Evolutionary conservation across 2,329 filamentous ascomycete genomes (phyloP).

Genomic region (Xylariaceae sp.): DNA sequence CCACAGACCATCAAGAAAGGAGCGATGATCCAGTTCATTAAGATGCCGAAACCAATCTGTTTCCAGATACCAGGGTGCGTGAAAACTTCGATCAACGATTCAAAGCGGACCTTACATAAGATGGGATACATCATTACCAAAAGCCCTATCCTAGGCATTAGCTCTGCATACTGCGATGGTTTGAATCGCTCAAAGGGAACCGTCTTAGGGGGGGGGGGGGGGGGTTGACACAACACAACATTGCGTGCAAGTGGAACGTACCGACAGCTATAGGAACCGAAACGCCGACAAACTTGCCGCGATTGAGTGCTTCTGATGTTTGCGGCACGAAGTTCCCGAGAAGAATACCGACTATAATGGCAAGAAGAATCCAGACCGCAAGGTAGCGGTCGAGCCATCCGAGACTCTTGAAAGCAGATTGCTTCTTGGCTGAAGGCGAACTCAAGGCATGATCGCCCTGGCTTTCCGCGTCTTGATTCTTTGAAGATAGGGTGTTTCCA

Average conservation of each 20-base stretch:
- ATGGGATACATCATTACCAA: constrained; percentile 96
- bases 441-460: constrained; percentile 4
- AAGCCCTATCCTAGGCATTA: constrained; percentile 66
- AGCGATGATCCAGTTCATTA: constrained; percentile 80
- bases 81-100: constrained; percentile 67
- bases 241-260: constrained; percentile 9
- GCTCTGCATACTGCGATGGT: not conserved
- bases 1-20: constrained; percentile 71
- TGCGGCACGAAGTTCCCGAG: constrained; percentile 70
- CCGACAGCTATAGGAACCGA: constrained; percentile 30
- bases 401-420: constrained; percentile 50
- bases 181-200: not conserved
- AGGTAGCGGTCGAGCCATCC: constrained; percentile 61
- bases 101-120: constrained; percentile 78
- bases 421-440: constrained; percentile 12
- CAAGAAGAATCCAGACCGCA: constrained; percentile 71
- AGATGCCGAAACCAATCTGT: constrained; percentile 71
- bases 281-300: constrained; percentile 64
- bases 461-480: constrained; percentile 9
- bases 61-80: constrained; percentile 63
- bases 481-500: not conserved
- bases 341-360: constrained; percentile 72
- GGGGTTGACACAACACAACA: not conserved
- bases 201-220: not conserved
- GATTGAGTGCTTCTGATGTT: constrained; percentile 59